phyloP scores from a whole-genome alignment of 2,329 filamentous ascomycete species.

The Aureobasidium sp. region DNA sequence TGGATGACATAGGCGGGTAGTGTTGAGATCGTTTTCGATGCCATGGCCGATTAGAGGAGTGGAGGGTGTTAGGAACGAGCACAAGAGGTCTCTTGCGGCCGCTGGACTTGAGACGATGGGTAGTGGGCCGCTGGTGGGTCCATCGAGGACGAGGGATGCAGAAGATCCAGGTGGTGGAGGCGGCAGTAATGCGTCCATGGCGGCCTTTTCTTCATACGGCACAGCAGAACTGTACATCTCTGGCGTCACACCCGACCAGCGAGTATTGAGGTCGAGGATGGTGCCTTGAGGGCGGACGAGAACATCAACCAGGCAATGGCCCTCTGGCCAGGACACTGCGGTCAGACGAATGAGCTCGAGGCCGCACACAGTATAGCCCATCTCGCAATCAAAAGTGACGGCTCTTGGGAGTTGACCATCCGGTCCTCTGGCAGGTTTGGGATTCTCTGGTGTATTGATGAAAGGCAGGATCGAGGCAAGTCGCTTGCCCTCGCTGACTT shows the following conservation, averaged over 20 bases:
- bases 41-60: constrained; percentile 90
- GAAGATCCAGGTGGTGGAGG: constrained; percentile 9
- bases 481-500: constrained; percentile 64
- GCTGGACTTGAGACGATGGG: constrained; percentile 69
- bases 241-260: constrained; percentile 78
- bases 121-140: constrained; percentile 31
- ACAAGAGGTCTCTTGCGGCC: constrained; percentile 67
- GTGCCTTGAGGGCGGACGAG: constrained; percentile 78
- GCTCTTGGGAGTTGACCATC: constrained; percentile 39
- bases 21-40: constrained; percentile 90
- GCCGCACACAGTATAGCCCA: constrained; percentile 87
- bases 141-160: constrained; percentile 9
- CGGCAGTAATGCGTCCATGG: constrained; percentile 14
- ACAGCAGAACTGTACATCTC: constrained; percentile 66
- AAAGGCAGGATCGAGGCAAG: constrained; percentile 76
- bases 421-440: constrained; percentile 32
- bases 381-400: constrained; percentile 91
- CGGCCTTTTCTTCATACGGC: constrained; percentile 35
- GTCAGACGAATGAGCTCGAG: constrained; percentile 87
- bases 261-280: constrained; percentile 82
- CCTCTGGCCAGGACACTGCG: constrained; percentile 76
- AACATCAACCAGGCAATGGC: constrained; percentile 68
- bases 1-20: constrained; percentile 73
- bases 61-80: constrained; percentile 61
- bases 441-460: constrained; percentile 63